A percentile compares a stretch with the other conserved stretches of the same genome.
phyloP scores from a whole-genome alignment of 129 eudicot species.

The Pulicaria dysenterica region DNA sequence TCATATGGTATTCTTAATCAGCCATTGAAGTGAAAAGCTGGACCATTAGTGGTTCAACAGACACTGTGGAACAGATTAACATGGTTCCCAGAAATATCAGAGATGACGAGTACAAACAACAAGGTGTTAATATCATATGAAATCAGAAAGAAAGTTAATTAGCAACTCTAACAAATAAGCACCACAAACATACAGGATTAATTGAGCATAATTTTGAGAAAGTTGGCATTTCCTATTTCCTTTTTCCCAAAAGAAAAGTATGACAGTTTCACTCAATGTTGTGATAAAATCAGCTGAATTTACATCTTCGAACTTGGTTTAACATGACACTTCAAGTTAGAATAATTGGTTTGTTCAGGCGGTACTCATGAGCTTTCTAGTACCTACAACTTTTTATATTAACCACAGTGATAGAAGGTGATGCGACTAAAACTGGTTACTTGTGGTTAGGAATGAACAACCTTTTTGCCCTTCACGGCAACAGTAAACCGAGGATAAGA shows the following conservation, averaged over 20 bases:
- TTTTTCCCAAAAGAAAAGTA: background rate
- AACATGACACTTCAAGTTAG: slow-evolving; percentile 3
- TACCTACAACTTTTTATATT: background rate
- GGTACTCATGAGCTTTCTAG: slow-evolving; percentile 7
- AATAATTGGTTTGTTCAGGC: background rate
- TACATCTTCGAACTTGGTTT: background rate
- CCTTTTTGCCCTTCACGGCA: slow-evolving; percentile 91
- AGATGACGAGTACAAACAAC: background rate
- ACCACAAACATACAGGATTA: background rate
- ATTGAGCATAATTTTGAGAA: background rate
- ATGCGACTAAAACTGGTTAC: background rate
- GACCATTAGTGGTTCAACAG: background rate
- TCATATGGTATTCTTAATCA: background rate
- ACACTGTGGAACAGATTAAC: background rate
- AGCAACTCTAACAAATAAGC: background rate
- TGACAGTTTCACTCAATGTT: background rate
- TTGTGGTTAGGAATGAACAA: slow-evolving; percentile 17
- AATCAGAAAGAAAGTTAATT: background rate
- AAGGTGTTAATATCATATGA: background rate
- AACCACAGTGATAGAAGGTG: slow-evolving; percentile 11
- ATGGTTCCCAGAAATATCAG: background rate
- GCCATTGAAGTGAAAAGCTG: background rate
- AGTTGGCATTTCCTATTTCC: background rate
- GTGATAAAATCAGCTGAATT: background rate
- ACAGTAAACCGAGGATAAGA: slow-evolving; percentile 85